Base-by-base conservation (phyloP, 768 basidiomycete species). In the Suillus brevipes region DNA sequence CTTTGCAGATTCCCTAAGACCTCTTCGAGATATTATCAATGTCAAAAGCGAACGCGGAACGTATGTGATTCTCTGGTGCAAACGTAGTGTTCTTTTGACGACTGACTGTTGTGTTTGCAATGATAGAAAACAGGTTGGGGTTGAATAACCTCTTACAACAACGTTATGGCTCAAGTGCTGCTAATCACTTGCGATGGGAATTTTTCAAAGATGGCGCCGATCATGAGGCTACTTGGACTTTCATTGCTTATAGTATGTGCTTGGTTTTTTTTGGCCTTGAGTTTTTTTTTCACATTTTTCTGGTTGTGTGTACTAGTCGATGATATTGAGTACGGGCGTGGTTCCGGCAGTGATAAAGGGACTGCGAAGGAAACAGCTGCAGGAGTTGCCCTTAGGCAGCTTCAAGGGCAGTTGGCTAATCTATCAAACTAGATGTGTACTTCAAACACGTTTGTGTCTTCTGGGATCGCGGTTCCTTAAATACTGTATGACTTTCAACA, bases 71-170 rank as follows among this genome's bases (percentile, higher is more conserved):
- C 4, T 40, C 16, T 58, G 18, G 8, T 10, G 9, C 9, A 40
- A 38, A 16, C 6, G 9, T 23, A 23, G 23, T 57, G n/a, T 57
- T 7, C 50, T 55, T 34, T 10, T 20, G 12, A 34, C 38, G 16
- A 25, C 57, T 58, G 38, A 58, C 57, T 38, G 16, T 20, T 12
- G 5, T 25, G 10, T 58, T 23, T 58, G 8, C 14, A 18, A 25
- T 38, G 14, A 9, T 18, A 58, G 57, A 58, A 16, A 40, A 40
- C 37, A 58, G 74, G 20, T 67, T 75, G 74, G 65, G 69, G 47
- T 53, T 75, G 37, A 75, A 75, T 61, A 75, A 75, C 69, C 75
- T 53, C 40, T 74, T 77, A 42, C 75, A 75, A 63, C 70, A 67
- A 7, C 72, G 75, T 65, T 75, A 75, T 58, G 74, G 74, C 20